Base-by-base conservation (phyloP, 2,329 filamentous ascomycete species). In the Pseudofabraea citricarpa region DNA sequence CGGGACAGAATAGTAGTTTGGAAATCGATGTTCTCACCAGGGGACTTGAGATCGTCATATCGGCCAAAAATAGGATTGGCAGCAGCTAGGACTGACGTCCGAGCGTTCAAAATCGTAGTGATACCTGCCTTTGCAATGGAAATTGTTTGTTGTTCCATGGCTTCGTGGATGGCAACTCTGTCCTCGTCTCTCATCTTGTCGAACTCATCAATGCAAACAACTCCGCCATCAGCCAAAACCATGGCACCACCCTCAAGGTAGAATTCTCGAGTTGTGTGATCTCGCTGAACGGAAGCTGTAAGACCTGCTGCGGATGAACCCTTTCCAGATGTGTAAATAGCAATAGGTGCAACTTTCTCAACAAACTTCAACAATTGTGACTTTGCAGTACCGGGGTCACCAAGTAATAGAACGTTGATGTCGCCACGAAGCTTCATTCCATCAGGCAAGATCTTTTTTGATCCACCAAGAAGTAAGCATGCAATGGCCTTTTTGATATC, bases 101-200 rank as follows among this genome's bases (percentile, higher is more conserved):
- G 75, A 10, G 93, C 90, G 59, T 98, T 98, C 41, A 98, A 78
- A 51, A 98, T 97, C 0, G 93, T 98, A 1, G 93, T 98, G 61
- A 98, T 98, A 57, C 93, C 93, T 1, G 93, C 93, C 69, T 98
- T 97, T 51, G 93, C 93, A 56, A 98, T 97, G 9, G 93, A 97
- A 48, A 98, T 98, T 0, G 93, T 98, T 66, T 98, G 93, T 69
- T 98, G 93, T 64, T 98, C 93, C 93, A 98, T 98, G 46, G 93
- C 93, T 77, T 98, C 93, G 74, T 98, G 93, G 54, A 98, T 98
- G 2, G 93, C 93, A 6, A 97, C 93, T 56, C 93, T 80, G 58
- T 98, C 93, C 65, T 98, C 93, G 62, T 98, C 93, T 50, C 93
- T 79, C 93, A 98, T 98, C 74, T 98, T 98, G 71, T 98, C 93